These are phyloP conservation scores for Fusarium falciforme DNA, from an alignment of 2,329 filamentous ascomycete species.

Conservation along the genomic window DNA sequence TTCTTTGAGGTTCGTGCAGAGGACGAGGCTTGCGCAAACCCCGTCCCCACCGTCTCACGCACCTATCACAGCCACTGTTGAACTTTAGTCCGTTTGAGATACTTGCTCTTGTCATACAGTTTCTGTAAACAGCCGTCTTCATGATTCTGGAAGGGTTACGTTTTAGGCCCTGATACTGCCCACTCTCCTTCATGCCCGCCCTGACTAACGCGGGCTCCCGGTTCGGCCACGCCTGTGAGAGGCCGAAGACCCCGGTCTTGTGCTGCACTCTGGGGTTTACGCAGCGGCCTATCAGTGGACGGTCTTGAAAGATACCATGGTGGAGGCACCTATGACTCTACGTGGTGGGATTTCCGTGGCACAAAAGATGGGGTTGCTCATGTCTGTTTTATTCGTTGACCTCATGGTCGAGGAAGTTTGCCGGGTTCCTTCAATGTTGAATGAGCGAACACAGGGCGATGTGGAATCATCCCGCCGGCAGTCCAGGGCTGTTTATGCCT, in stretches of 20 bases:
- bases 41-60: constrained; percentile 30
- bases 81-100: constrained; percentile 24
- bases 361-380: background rate
- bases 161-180: constrained; percentile 15
- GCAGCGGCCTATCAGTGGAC: constrained; percentile 11
- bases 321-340: background rate
- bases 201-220: constrained; percentile 3
- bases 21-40: constrained; percentile 17
- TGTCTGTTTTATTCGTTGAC: constrained; percentile 19
- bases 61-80: constrained; percentile 26
- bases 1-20: constrained; percentile 10
- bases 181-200: constrained; percentile 10
- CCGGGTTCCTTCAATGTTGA: background rate
- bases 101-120: constrained; percentile 8
- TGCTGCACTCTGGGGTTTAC: constrained; percentile 13
- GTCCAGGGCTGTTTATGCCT: background rate
- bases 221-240: constrained; percentile 6
- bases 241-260: background rate
- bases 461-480: background rate
- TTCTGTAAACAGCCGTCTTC: background rate
- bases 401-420: constrained; percentile 9
- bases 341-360: background rate
- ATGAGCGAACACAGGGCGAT: background rate
- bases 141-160: background rate
- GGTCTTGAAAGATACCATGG: constrained; percentile 9